phyloP scores from a whole-genome alignment of 2,329 filamentous ascomycete species.

The Grosmannia serpens region DNA sequence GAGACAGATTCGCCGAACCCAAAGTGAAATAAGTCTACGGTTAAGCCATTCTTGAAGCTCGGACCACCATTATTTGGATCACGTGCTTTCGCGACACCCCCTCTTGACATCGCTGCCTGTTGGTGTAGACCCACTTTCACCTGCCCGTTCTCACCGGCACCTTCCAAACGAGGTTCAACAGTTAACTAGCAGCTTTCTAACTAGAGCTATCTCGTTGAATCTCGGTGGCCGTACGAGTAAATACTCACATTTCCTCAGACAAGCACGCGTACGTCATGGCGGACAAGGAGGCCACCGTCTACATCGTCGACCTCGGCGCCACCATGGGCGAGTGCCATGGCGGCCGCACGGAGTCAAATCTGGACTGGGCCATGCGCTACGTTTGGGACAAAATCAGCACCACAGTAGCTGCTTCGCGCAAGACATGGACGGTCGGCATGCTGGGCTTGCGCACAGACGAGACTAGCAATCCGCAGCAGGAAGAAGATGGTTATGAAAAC shows the following conservation, averaged over 20 bases:
- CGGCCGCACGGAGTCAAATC: constrained; percentile 64
- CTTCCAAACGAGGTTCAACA: background rate
- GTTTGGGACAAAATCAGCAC: constrained; percentile 87
- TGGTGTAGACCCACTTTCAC: constrained; percentile 2
- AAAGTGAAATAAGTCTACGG: background rate
- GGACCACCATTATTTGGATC: background rate
- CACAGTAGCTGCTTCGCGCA: constrained; percentile 56
- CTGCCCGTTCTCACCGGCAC: background rate
- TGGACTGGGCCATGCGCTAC: constrained; percentile 85
- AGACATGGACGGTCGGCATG: constrained; percentile 66
- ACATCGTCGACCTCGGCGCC: constrained; percentile 75
- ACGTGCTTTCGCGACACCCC: constrained; percentile 11
- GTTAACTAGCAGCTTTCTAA: background rate
- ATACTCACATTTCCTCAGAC: background rate
- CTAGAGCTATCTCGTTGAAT: background rate
- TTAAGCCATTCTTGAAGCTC: background rate
- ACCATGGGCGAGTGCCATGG: constrained; percentile 68
- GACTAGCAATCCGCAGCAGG: constrained; percentile 53
- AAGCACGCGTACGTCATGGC: constrained; percentile 47
- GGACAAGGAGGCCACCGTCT: constrained; percentile 85
- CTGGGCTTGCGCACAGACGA: constrained; percentile 73
- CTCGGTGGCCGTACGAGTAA: background rate
- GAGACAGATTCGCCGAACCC: background rate
- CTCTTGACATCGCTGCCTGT: constrained; percentile 3
- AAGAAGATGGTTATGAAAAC: constrained; percentile 66